Evolutionary conservation across 192 early-diverging fungal species (phyloP).

Genomic region (Gamsiella multidivaricata): DNA sequence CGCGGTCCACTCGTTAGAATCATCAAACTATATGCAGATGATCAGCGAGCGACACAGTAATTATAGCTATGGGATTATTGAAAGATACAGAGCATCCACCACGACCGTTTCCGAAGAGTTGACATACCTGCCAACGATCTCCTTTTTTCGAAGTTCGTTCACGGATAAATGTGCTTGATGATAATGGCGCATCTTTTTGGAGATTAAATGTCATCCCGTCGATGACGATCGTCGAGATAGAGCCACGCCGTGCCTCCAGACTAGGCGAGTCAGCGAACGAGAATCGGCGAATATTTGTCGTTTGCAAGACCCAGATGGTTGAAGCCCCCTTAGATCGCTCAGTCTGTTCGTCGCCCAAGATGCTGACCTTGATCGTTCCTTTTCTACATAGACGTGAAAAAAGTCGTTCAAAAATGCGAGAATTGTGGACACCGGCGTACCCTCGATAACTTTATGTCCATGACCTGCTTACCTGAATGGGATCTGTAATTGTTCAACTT

Average conservation of each 20-base stretch:
- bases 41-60: no score
- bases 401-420: no score
- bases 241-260: constrained; percentile 30
- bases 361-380: constrained; percentile 30
- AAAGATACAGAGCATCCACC: neutral
- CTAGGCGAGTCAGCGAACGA: constrained; percentile 55
- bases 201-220: constrained; percentile 54
- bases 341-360: constrained; percentile 18
- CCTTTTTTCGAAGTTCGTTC: neutral
- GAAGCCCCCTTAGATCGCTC: constrained; percentile 6
- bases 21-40: neutral
- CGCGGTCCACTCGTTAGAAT: constrained; percentile 23
- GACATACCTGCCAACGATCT: constrained; percentile 21
- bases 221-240: constrained; percentile 15
- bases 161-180: constrained; percentile 15
- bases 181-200: neutral
- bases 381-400: constrained; percentile 13
- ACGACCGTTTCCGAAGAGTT: neutral
- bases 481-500: constrained; percentile 71
- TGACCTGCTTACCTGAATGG: constrained; percentile 79
- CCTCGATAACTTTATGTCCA: no score
- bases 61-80: no score
- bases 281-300: constrained; percentile 74
- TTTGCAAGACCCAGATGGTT: constrained; percentile 60
- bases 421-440: no score